A percentile compares a stretch with the other conserved stretches of the same genome.
Evolutionary conservation across 2,329 filamentous ascomycete genomes (phyloP).

Genomic region (Beauveria bassiana): DNA sequence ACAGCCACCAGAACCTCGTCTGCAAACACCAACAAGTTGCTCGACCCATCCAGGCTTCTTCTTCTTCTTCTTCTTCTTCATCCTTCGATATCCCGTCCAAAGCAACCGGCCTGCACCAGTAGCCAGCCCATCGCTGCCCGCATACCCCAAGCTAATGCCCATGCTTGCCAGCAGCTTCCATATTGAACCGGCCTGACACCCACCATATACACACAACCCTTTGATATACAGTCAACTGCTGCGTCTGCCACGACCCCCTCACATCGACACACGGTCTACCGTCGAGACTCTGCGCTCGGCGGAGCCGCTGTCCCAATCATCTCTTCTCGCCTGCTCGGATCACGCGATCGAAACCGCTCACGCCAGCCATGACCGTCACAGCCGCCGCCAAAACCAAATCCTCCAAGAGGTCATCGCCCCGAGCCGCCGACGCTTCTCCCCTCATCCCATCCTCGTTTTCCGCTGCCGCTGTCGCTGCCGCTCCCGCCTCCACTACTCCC

Average conservation of each 20-base stretch:
- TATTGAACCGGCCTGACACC: neutral
- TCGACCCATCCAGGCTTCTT: neutral
- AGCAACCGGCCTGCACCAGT: neutral
- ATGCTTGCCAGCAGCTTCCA: neutral
- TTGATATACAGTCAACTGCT: neutral
- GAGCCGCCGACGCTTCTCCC: neutral
- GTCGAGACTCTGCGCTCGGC: conserved; percentile 10
- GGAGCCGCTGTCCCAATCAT: conserved; percentile 1
- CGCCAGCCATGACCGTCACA: neutral
- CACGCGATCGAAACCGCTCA: neutral
- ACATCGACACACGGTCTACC: conserved; percentile 2
- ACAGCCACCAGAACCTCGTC: neutral
- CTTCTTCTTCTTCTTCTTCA: neutral
- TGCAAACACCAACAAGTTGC: neutral
- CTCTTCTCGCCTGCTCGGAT: neutral
- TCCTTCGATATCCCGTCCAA: neutral
- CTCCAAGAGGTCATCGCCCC: conserved; percentile 4
- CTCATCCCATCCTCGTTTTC: neutral
- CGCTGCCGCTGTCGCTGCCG: neutral
- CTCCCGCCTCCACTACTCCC: neutral
- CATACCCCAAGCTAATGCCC: neutral
- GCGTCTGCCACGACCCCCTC: neutral
- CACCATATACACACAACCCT: neutral
- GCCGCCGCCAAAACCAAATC: neutral
- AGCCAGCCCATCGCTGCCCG: neutral